Evolutionary conservation across 371 early-diverging fungal species (phyloP).

Genomic region (Saksenaea oblongispora): DNA sequence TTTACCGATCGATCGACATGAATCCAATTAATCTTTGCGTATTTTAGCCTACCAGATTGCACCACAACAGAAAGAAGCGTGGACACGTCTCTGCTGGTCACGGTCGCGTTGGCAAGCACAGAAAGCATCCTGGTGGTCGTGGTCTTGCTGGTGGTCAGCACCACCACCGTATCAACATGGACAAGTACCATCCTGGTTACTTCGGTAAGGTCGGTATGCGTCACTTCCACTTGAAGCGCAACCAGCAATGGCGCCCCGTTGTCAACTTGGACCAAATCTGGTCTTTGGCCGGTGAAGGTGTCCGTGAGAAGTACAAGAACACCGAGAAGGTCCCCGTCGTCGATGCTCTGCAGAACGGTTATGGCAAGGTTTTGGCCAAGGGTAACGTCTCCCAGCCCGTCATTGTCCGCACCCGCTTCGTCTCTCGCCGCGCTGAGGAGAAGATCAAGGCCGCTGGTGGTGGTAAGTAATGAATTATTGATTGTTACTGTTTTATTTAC

Average conservation of each 20-base stretch:
- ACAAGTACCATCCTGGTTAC: slow-evolving; percentile 99
- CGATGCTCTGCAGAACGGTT: slow-evolving; percentile 91
- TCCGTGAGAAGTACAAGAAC: slow-evolving; percentile 86
- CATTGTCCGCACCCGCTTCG: slow-evolving; percentile 97
- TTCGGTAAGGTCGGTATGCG: slow-evolving; percentile 99
- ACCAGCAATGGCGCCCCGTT: slow-evolving; percentile 85
- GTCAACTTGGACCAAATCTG: slow-evolving; percentile 96
- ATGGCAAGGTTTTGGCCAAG: slow-evolving; percentile 97
- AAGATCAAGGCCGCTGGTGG: slow-evolving; percentile 99
- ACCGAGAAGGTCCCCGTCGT: slow-evolving; percentile 94
- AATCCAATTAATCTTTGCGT: not conserved
- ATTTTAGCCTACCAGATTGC: slow-evolving; percentile 83
- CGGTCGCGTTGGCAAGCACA: slow-evolving; percentile 98
- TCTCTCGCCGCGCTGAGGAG: slow-evolving; percentile 94
- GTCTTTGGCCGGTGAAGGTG: slow-evolving; percentile 92
- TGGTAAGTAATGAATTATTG: slow-evolving; percentile 29
- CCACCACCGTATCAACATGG: slow-evolving; percentile 99
- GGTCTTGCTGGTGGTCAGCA: slow-evolving; percentile 99
- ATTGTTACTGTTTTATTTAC: not conserved
- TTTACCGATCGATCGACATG: slow-evolving; percentile 3
- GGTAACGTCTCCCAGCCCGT: slow-evolving; percentile 95
- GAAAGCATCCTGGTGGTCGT: slow-evolving; percentile 99
- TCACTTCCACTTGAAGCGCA: slow-evolving; percentile 96
- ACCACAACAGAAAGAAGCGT: slow-evolving; percentile 88
- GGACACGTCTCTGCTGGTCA: slow-evolving; percentile 95